These are phyloP conservation scores for Eimeria zaria DNA, from an alignment of 169 alveolate genomes.

Conservation along the genomic window DNA sequence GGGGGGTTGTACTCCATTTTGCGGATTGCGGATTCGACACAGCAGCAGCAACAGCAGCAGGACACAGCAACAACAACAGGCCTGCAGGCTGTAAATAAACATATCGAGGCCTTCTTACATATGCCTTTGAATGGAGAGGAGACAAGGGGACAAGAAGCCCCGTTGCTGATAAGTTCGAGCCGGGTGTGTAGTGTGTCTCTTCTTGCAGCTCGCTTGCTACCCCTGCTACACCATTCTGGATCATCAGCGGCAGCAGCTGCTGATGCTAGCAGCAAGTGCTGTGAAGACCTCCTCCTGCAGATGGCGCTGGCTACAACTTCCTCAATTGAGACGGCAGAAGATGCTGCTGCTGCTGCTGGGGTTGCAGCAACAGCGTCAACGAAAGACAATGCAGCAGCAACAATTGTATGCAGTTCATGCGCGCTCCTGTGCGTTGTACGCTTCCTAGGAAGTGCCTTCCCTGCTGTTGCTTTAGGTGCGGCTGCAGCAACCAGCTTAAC, in stretches of 20 bases:
- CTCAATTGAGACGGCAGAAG: constrained; percentile 35
- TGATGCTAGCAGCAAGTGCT: constrained; percentile 14
- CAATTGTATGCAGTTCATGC: neutral
- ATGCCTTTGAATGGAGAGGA: neutral
- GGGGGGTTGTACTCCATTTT: constrained; percentile 24
- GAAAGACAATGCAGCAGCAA: neutral
- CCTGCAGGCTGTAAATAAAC: neutral
- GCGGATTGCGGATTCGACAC: neutral
- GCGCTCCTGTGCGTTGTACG: constrained; percentile 59
- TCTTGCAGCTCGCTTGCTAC: constrained; percentile 46
- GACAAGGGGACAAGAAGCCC: neutral
- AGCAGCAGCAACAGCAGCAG: constrained; percentile 54
- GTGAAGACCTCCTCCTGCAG: constrained; percentile 6
- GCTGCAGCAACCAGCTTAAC: neutral
- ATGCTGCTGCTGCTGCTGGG: neutral
- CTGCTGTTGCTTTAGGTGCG: constrained; percentile 30
- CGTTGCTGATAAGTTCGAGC: constrained; percentile 7
- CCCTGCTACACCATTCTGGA: constrained; percentile 32
- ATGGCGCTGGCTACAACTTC: constrained; percentile 44
- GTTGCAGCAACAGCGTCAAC: neutral
- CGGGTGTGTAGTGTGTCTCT: constrained; percentile 54
- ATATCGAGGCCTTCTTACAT: constrained; percentile 24
- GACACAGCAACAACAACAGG: neutral
- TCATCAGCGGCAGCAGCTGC: neutral
- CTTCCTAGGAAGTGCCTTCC: constrained; percentile 31